Base-by-base conservation (phyloP, 768 basidiomycete species). In the Xerocomus brunneocitrinus region DNA sequence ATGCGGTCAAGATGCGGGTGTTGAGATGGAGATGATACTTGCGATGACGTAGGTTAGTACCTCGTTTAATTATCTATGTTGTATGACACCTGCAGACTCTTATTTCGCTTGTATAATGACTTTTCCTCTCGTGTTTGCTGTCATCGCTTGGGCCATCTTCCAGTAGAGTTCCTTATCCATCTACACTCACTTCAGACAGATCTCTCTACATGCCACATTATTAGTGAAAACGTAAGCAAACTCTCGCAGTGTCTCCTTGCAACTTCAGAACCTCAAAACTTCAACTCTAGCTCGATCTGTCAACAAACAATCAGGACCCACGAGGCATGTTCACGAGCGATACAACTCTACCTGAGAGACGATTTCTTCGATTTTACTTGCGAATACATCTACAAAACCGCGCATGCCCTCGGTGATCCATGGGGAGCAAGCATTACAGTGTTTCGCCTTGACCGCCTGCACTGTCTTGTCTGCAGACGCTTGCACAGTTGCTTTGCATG, bases 11-110 rank as follows among this genome's bases (percentile, higher is more conserved):
- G 32, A 50, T 70, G 45, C 58, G 57, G 50, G 68, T 70, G 41
- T 35, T 67, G 34, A 56, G 67, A 38, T 68, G 67, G 67, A 48
- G 62, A 27, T 68, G 67, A 68, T 50, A 60, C 43, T 14, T 40
- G 16, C 13, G 28, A 5, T 59, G 55, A 53, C 39, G 2, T 36
- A 13, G 43, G 49, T 1, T n/a, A n/a, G n/a, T 43, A 56, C 60
- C 49, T 63, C 53, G 50, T 41, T 42, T 50, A 8, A 43, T 55
- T 38, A 62, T 62, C 46, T 58, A 62, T 49, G 7, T 49, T 50
- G 49, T 43, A 54, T 30, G 54, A 13, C 38, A 56, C 56, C 50
- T 63, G 60, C 4, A 16, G 50, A 53, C n/a, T n/a, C n/a, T n/a
- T 55, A 50, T 30, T 34, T 3, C 40, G 14, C 30, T 45, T n/a